A percentile compares a stretch with the other conserved stretches of the same genome.
Conservation (phyloP, 1,284 basidiomycete genomes). For the Gomphus bonarii region DNA sequence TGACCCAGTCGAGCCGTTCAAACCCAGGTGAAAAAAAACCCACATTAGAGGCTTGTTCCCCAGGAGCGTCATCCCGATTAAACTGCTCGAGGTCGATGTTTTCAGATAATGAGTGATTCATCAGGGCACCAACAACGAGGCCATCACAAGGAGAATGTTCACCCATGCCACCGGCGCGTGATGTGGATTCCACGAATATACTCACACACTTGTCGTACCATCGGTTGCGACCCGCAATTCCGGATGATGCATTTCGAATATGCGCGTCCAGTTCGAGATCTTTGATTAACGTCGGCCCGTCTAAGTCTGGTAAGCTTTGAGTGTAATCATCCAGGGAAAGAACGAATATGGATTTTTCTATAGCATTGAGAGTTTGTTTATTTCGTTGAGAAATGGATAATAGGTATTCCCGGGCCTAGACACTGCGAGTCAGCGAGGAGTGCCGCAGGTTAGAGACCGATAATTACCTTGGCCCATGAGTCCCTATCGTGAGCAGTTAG, state of each 20-base stretch:
- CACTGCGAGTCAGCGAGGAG: constrained; percentile 8
- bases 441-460: neutral
- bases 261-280: constrained; percentile 61
- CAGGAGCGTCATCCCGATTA: neutral
- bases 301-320: constrained; percentile 31
- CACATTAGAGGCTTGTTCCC: neutral
- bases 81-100: neutral
- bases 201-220: constrained; percentile 91
- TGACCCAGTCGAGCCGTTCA: constrained; percentile 61
- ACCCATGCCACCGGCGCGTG: constrained; percentile 80
- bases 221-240: constrained; percentile 67
- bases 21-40: neutral
- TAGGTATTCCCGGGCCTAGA: constrained; percentile 64
- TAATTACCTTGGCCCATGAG: constrained; percentile 65
- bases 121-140: constrained; percentile 36
- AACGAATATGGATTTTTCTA: constrained; percentile 71
- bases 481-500: constrained; percentile 79
- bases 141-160: constrained; percentile 94
- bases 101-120: constrained; percentile 3
- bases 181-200: constrained; percentile 78
- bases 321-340: constrained; percentile 56
- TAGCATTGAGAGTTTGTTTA: constrained; percentile 42
- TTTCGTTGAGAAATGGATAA: constrained; percentile 61
- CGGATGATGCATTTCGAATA: constrained; percentile 66
- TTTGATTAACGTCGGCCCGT: constrained; percentile 21